Conservation (phyloP, 352 stramenopile species). For the Phytopythium mirpurense region DNA sequence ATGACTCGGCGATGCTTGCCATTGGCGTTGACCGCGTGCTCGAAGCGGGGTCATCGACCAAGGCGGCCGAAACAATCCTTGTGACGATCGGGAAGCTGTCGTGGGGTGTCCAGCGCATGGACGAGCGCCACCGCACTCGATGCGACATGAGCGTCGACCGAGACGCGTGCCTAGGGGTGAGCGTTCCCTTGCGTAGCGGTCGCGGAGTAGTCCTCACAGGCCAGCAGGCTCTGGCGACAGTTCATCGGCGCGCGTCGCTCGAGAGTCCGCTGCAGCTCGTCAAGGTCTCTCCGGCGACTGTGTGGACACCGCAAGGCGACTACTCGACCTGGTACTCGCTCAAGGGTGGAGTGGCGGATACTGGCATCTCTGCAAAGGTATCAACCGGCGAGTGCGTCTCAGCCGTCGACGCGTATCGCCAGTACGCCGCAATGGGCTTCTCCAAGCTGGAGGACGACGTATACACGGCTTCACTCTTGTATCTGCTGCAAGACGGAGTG, state of each 20-base stretch:
- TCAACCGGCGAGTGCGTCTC: neutral
- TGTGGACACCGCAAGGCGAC: conserved; percentile 8
- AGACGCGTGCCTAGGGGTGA: conserved; percentile 26
- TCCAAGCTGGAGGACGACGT: conserved; percentile 8
- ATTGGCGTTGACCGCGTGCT: conserved; percentile 2
- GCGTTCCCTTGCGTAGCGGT: conserved; percentile 19
- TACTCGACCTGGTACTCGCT: conserved; percentile 2
- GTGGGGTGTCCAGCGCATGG: conserved; percentile 25
- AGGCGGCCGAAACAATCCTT: conserved; percentile 17
- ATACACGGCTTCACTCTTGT: conserved; percentile 36
- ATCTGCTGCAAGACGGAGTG: conserved; percentile 45
- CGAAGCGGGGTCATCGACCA: neutral
- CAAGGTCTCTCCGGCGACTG: conserved; percentile 6
- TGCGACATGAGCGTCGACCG: conserved; percentile 18
- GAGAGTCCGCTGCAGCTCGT: conserved; percentile 6
- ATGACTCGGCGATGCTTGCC: neutral
- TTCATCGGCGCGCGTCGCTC: conserved; percentile 9
- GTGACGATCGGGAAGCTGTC: conserved; percentile 40
- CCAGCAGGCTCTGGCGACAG: conserved; percentile 17
- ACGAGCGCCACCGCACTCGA: conserved; percentile 13
- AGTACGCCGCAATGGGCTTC: neutral
- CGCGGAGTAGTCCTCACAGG: conserved; percentile 23
- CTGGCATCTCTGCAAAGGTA: neutral
- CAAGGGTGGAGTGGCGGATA: neutral
- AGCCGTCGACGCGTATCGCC: neutral